phyloP scores from a whole-genome alignment of 768 basidiomycete species.

The Suillus tomentosus region DNA sequence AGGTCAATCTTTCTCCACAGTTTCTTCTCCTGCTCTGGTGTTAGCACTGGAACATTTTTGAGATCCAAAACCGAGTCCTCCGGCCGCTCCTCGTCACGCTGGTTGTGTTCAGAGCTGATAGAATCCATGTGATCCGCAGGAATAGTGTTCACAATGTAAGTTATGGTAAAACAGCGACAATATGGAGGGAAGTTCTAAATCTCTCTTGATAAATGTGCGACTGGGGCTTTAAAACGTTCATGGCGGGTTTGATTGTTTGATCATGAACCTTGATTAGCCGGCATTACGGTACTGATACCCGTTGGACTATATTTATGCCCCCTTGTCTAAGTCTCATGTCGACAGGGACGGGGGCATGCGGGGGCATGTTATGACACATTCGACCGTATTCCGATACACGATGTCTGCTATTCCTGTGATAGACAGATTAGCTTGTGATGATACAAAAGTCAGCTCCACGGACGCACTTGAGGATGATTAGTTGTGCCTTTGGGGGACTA shows the following conservation, averaged over 20 bases:
- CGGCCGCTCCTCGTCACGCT: background rate
- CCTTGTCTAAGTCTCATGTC: background rate
- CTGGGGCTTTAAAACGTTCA: no score
- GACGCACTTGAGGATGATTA: no score
- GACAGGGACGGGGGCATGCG: background rate
- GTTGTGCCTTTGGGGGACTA: background rate
- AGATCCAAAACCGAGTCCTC: background rate
- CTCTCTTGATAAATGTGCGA: background rate
- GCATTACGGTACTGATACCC: no score
- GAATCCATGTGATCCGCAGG: background rate
- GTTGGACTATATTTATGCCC: background rate
- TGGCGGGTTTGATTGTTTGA: no score
- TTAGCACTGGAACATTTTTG: slow-evolving; percentile 17
- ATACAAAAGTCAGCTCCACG: no score
- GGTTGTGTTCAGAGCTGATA: background rate
- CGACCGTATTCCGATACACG: background rate
- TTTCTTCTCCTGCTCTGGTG: slow-evolving; percentile 49
- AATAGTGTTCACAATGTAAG: background rate
- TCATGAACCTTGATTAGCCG: no score
- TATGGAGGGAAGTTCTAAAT: background rate
- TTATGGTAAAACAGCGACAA: background rate
- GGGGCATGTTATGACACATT: background rate
- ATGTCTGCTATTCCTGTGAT: background rate
- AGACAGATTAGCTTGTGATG: background rate
- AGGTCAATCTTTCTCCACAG: slow-evolving; percentile 60